Base-by-base conservation (phyloP, 768 basidiomycete species). In the Boletus speciosus region DNA sequence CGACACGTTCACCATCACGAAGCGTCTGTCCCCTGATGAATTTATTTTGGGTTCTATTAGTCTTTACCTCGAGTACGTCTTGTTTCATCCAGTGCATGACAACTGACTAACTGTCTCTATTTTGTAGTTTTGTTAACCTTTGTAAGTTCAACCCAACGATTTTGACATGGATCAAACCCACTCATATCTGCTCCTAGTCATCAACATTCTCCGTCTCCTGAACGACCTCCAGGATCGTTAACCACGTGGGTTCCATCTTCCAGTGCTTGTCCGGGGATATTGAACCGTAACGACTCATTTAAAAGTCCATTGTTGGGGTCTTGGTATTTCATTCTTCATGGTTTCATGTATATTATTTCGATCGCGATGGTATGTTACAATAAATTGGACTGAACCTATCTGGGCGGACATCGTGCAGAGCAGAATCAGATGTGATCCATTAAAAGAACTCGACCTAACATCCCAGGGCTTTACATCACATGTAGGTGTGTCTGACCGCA, bases 1-100 rank as follows among this genome's bases (percentile, higher is more conserved):
- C 65, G 93, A 95, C 70, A 98, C 96, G 3, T 93, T 88, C 69
- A 68, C 83, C 58, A 95, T 98, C 77, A 93, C 90, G 74, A 86
- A 85, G 63, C 83, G 84, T 55, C 75, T 97, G 19, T 91, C 89
- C 2, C 92, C 93, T 4, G 97, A 99, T 60, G 97, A 99, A 70
- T 93, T 82, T 69, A 93, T 97, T 61, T 75, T 97, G 76, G 96
- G 86, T 35, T 80, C 92, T 16, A 87, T 98, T 65, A 87, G 85
- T 60, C 82, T 98, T n/a, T 98, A 98, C 73, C 85, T 98, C 52
- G 96, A 98, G 84, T 89, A 73, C 61, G 85, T 85, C 10, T 56
- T 36, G 6, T 44, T 29, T 19, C 41, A 19, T 44, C 25, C 49
- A 35, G 4, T 47, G 4, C 29, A 41, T 43, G 2, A 31, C 37